These are phyloP conservation scores for Royoungia palumana DNA, from an alignment of 768 basidiomycete species.

Conservation along the genomic window DNA sequence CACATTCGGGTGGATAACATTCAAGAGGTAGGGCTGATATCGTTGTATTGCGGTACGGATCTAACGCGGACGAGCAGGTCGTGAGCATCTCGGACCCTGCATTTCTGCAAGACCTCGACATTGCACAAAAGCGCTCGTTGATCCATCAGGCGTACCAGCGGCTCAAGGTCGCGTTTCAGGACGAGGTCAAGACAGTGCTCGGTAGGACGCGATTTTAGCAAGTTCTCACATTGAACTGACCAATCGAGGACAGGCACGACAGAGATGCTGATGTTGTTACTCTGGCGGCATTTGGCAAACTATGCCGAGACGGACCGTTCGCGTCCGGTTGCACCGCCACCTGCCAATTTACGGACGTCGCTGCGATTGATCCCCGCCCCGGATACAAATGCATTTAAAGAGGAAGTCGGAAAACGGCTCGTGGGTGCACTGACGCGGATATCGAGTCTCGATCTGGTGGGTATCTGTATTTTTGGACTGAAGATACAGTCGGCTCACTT, in stretches of 20 bases:
- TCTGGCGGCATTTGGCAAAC: conserved; percentile 77
- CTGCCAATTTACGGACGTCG: conserved; percentile 39
- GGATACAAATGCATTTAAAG: conserved; percentile 56
- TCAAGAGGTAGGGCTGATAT: conserved; percentile 51
- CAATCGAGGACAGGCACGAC: conserved; percentile 47
- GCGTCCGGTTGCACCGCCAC: conserved; percentile 2
- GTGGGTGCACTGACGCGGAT: conserved; percentile 54
- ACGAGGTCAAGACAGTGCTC: conserved; percentile 52
- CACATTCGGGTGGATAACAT: conserved; percentile 68
- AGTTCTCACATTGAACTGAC: not conserved
- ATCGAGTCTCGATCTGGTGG: conserved; percentile 48
- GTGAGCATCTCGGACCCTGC: conserved; percentile 48
- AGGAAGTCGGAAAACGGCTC: conserved; percentile 54
- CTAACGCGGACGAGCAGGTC: conserved; percentile 35
- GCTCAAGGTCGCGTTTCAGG: conserved; percentile 38
- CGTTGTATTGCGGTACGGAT: not conserved
- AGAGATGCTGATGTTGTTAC: conserved; percentile 75
- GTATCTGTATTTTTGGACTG: conserved; percentile 10
- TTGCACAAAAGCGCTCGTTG: conserved; percentile 63
- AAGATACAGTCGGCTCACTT: not conserved
- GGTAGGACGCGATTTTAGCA: conserved; percentile 37
- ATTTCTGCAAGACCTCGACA: conserved; percentile 64
- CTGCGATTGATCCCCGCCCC: conserved; percentile 57
- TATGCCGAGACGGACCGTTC: conserved; percentile 43
- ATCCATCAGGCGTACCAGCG: conserved; percentile 60